Evolutionary conservation across 2,329 filamentous ascomycete species (phyloP).

Genomic region (Colletotrichum lini): DNA sequence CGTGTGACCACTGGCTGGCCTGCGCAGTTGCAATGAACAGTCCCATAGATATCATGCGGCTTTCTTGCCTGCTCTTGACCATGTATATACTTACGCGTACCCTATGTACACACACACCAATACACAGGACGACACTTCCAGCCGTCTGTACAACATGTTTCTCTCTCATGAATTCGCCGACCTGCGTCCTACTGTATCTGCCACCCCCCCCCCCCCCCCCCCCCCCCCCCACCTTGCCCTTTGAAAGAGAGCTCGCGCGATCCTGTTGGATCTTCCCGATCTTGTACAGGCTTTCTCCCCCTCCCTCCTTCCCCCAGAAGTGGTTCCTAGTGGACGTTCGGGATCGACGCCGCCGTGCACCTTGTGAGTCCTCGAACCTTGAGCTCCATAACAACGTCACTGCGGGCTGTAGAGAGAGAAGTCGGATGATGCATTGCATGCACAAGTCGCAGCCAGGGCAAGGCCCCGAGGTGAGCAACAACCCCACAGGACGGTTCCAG

Average conservation of each 20-base stretch:
- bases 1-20: background rate
- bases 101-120: background rate
- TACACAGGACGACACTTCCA: background rate
- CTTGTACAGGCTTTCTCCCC: background rate
- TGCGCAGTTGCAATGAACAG: background rate
- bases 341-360: conserved; percentile 25
- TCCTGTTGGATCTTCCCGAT: conserved; percentile 5
- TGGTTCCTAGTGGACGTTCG: conserved; percentile 8
- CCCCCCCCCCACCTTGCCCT: too few species aligned
- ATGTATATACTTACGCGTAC: background rate
- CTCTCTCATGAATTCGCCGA: background rate
- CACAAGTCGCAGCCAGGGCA: too few species aligned
- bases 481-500: background rate
- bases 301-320: background rate
- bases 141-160: background rate
- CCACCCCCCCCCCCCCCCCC: background rate
- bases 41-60: background rate
- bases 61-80: background rate
- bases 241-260: conserved; percentile 4
- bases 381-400: conserved; percentile 10
- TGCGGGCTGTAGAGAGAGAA: conserved; percentile 6
- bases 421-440: background rate
- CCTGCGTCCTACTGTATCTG: conserved; percentile 13
- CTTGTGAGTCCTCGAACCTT: conserved; percentile 5
- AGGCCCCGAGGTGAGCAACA: background rate